Percentiles rank a stretch among this genome's conserved stretches.
Evolutionary conservation across 306 rosid genomes (phyloP).

Genomic region (Malus orientalis): DNA sequence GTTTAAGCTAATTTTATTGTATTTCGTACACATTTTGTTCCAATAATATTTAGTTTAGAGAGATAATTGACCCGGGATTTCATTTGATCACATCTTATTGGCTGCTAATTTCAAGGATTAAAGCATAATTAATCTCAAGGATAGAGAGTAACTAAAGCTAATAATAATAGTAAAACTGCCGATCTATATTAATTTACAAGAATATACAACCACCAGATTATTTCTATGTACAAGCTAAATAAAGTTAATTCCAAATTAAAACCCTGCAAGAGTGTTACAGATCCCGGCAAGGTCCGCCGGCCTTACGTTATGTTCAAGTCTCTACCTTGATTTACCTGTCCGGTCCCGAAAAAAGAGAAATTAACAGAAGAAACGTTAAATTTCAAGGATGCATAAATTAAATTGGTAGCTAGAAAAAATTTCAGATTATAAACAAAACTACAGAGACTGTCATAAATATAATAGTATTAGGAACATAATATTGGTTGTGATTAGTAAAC

Average conservation of each 20-base stretch:
- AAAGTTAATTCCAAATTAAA: conserved; percentile 2
- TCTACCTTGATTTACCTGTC: conserved; percentile 27
- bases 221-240: conserved; percentile 4
- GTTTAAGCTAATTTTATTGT: conserved; percentile 10
- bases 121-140: neutral
- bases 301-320: neutral
- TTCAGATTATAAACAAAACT: too few relatives aligned
- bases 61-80: neutral
- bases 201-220: neutral
- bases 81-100: neutral
- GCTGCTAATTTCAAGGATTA: neutral
- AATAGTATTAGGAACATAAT: neutral
- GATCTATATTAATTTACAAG: neutral
- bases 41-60: neutral
- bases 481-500: neutral
- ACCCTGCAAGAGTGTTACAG: conserved; percentile 6
- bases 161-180: neutral
- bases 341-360: neutral
- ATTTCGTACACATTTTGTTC: neutral
- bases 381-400: neutral
- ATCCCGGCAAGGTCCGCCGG: conserved; percentile 1
- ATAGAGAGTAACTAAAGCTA: neutral
- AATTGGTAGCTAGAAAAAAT: neutral
- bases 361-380: neutral
- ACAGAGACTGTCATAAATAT: neutral